Evolutionary conservation across 1,139 yeast species (phyloP), one percentile per base, ranked within the genome.

Genomic region (Sugiyamaella sp.): DNA sequence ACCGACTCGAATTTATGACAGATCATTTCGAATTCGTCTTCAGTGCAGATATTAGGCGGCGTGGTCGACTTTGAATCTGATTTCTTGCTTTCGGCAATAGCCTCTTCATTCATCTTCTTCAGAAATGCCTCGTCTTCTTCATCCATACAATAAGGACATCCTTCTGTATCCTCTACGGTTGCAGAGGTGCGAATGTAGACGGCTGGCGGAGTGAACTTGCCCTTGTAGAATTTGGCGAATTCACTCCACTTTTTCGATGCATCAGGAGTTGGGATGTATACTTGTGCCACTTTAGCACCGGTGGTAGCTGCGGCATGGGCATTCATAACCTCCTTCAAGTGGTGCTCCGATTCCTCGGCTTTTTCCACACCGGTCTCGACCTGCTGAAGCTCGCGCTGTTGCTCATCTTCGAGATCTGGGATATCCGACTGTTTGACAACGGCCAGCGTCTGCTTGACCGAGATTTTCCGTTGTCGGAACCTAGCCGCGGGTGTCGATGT

Each of bases 321-420:
- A 69, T 83, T 82, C 58, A 87, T 86, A 43, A 93, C 97, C 59
- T 88, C 91, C 70, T 91, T 96, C 60, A 93, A 78, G 80, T 93
- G 99, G 51, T 89, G 96, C 71, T 93, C 99, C 67, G 89, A 96
- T 71, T 93, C 99, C 71, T 93, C 99, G 63, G 89, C 90, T 69
- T 95, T 93, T 69, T 93, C 99, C 49, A 93, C 99, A 71, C 99
- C 99, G 4, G 99, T 93, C 65, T 93, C 99, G 47, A 93, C 82
- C 56, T 89, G 89, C 65, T 89, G 91, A 25, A 89, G 72, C 60
- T 91, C 97, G 51, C 98, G 81, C 66, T 88, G 96, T 52, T 82
- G 85, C 53, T 74, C 78, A 57, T 80, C 81, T 60, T 89, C 96
- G 54, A 86, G 71, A 59, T 87, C 86, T 1, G 96, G 95, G 54